Evolutionary conservation across 2,329 filamentous ascomycete species (phyloP).

Genomic region (Proliferodiscus dingleyae): DNA sequence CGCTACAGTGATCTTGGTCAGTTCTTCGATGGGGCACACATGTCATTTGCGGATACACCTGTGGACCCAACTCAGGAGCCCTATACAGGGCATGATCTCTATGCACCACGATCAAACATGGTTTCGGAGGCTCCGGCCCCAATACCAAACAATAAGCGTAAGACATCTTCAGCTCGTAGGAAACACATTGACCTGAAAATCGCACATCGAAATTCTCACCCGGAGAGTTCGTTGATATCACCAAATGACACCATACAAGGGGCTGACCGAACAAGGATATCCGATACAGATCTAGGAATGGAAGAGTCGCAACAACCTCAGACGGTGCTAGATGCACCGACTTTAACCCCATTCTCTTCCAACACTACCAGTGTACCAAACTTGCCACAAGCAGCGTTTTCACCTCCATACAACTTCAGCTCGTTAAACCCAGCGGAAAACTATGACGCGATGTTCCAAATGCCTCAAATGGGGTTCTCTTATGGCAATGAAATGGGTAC

Average conservation of each 20-base stretch:
- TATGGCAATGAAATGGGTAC: slow-evolving; percentile 44
- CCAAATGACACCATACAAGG: slow-evolving; percentile 22
- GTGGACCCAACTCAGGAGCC: slow-evolving; percentile 56
- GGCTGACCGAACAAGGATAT: neutral
- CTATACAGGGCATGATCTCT: slow-evolving; percentile 45
- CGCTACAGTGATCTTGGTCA: slow-evolving; percentile 60
- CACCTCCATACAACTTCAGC: slow-evolving; percentile 29
- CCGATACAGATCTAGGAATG: neutral
- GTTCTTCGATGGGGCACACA: slow-evolving; percentile 67
- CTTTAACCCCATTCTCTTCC: slow-evolving; percentile 10
- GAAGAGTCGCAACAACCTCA: slow-evolving; percentile 8
- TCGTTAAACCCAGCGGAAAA: slow-evolving; percentile 24
- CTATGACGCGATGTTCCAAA: slow-evolving; percentile 58
- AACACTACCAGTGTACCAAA: slow-evolving; percentile 13
- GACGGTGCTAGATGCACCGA: slow-evolving; percentile 14
- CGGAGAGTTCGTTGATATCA: slow-evolving; percentile 28
- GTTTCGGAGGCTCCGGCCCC: slow-evolving; percentile 11
- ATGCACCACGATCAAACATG: slow-evolving; percentile 37
- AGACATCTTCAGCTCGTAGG: slow-evolving; percentile 17
- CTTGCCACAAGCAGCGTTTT: slow-evolving; percentile 28
- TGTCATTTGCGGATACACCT: slow-evolving; percentile 63
- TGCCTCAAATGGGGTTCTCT: slow-evolving; percentile 47
- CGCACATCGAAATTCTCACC: slow-evolving; percentile 27
- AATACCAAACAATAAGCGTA: slow-evolving; percentile 18
- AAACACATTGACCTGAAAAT: slow-evolving; percentile 33